phyloP scores from a whole-genome alignment of 2,329 filamentous ascomycete species.

The Colletotrichum sublineola region DNA sequence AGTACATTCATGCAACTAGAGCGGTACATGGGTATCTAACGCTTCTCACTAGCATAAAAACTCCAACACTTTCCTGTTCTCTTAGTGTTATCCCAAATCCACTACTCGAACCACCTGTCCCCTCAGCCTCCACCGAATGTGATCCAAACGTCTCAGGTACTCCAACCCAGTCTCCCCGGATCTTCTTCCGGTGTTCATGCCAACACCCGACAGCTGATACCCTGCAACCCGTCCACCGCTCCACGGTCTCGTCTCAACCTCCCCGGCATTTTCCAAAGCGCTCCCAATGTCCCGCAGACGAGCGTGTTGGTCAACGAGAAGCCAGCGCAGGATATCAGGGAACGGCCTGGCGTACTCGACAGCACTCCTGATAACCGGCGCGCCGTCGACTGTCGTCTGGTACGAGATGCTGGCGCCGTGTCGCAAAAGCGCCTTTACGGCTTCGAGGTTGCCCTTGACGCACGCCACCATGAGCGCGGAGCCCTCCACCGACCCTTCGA shows the following conservation, averaged over 20 bases:
- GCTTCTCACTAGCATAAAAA: not conserved
- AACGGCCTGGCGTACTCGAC: constrained; percentile 31
- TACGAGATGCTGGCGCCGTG: constrained; percentile 39
- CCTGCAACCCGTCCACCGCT: not conserved
- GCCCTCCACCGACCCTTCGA: constrained; percentile 31
- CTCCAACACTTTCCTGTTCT: not conserved
- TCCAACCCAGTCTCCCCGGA: constrained; percentile 17
- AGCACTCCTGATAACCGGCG: constrained; percentile 15
- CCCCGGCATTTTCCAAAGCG: not conserved
- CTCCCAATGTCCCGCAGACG: not conserved
- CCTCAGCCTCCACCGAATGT: not conserved
- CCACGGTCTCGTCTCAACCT: not conserved
- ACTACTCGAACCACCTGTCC: not conserved
- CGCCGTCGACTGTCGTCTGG: not conserved
- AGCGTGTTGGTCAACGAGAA: constrained; percentile 38
- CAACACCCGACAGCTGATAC: not conserved
- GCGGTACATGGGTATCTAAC: not conserved
- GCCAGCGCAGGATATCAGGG: constrained; percentile 37
- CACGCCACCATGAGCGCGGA: constrained; percentile 44
- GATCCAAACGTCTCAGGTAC: constrained; percentile 7
- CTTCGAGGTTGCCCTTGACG: constrained; percentile 14
- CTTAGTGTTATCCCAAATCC: not conserved
- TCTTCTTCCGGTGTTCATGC: not conserved
- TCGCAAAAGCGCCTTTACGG: constrained; percentile 31
- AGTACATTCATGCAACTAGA: not conserved